phyloP scores from a whole-genome alignment of 2,329 filamentous ascomycete genomes.

The Moelleriella libera region DNA sequence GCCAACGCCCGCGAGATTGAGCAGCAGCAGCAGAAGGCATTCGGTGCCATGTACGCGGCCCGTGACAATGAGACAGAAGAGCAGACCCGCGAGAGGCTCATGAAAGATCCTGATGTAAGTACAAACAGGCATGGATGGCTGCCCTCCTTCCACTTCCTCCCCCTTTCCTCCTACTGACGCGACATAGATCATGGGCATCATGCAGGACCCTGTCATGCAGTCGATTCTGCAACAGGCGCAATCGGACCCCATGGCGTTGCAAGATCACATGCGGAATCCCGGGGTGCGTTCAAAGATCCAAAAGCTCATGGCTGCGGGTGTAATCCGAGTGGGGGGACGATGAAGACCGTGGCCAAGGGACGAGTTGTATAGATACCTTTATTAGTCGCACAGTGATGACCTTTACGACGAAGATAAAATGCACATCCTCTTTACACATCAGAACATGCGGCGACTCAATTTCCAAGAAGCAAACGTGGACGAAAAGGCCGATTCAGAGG shows the following conservation, averaged over 20 bases:
- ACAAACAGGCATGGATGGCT: neutral
- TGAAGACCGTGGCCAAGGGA: conserved; percentile 7
- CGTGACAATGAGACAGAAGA: conserved; percentile 93
- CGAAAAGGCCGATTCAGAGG: neutral
- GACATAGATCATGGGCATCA: conserved; percentile 64
- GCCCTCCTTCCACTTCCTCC: no score
- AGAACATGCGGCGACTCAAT: neutral
- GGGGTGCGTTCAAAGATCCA: conserved; percentile 78
- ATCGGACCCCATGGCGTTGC: conserved; percentile 76
- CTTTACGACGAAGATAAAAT: conserved; percentile 4
- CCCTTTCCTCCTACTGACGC: neutral
- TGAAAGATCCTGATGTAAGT: conserved; percentile 78
- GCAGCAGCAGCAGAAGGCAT: conserved; percentile 83
- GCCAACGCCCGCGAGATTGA: conserved; percentile 88
- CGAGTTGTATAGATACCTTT: conserved; percentile 6
- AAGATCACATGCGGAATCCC: conserved; percentile 95
- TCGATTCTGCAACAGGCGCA: conserved; percentile 94
- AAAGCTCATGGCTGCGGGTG: conserved; percentile 84
- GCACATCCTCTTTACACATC: neutral
- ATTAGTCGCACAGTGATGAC: neutral
- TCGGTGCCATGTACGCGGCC: conserved; percentile 77
- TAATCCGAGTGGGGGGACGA: conserved; percentile 59
- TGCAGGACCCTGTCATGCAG: conserved; percentile 96
- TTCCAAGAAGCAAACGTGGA: neutral
- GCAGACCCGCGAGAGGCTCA: conserved; percentile 82